Conservation (phyloP, 768 basidiomycete genomes). For the Calocera cornea region DNA sequence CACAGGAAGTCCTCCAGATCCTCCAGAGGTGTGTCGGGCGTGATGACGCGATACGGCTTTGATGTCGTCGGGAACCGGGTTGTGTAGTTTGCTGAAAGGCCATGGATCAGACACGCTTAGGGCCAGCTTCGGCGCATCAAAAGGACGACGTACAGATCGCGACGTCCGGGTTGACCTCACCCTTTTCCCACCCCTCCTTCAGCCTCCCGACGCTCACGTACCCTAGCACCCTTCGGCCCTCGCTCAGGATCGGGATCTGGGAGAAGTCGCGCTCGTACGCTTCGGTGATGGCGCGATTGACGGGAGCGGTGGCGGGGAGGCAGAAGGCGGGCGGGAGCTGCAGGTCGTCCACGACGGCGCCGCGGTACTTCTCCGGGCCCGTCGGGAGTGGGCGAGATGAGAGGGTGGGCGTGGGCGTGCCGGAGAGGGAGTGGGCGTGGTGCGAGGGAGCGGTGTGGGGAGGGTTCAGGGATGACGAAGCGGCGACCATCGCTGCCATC, state of each 20-base stretch:
- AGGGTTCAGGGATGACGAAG: neutral
- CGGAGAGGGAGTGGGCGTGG: constrained; percentile 5
- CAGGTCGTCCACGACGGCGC: constrained; percentile 61
- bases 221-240: constrained; percentile 59
- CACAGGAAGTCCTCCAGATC: constrained; percentile 72
- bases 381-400: neutral
- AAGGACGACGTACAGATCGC: constrained; percentile 32
- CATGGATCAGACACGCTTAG: constrained; percentile 23
- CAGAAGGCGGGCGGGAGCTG: constrained; percentile 68
- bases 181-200: constrained; percentile 67
- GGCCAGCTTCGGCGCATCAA: constrained; percentile 5
- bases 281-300: constrained; percentile 64
- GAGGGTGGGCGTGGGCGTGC: neutral
- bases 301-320: constrained; percentile 53
- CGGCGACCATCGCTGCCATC: neutral
- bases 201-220: constrained; percentile 67
- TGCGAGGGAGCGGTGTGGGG: neutral
- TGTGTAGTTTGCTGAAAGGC: constrained; percentile 59
- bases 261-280: constrained; percentile 93
- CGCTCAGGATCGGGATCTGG: constrained; percentile 80
- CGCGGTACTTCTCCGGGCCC: constrained; percentile 46
- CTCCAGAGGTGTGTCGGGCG: constrained; percentile 60
- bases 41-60: constrained; percentile 65
- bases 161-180: constrained; percentile 40
- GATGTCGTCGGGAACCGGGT: constrained; percentile 50